Evolutionary conservation across 169 alveolate genomes (phyloP).

Genomic region (Plasmodium relictum): DNA sequence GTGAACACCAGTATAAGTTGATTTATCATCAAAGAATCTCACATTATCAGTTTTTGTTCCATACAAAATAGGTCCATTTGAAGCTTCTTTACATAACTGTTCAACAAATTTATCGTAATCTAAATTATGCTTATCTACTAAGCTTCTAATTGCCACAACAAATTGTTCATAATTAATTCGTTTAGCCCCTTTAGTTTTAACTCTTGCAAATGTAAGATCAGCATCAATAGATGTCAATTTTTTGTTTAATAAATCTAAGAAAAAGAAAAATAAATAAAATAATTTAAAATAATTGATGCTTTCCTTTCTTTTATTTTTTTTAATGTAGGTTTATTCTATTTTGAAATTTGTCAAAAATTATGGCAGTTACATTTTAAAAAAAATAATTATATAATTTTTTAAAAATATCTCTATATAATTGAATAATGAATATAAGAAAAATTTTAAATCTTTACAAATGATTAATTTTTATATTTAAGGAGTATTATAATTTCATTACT

Average conservation of each 20-base stretch:
- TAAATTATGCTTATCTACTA: slow-evolving; percentile 81
- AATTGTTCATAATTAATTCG: slow-evolving; percentile 83
- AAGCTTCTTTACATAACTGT: slow-evolving; percentile 67
- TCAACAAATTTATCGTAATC: slow-evolving; percentile 69
- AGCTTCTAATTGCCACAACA: slow-evolving; percentile 80
- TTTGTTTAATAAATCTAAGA: slow-evolving; percentile 81
- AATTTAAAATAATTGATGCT: background rate
- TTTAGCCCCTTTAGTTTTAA: slow-evolving; percentile 84
- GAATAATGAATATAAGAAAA: background rate
- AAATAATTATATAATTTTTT: background rate
- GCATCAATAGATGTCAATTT: slow-evolving; percentile 88
- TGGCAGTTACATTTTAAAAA: background rate
- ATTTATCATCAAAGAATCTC: slow-evolving; percentile 90
- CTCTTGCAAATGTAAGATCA: slow-evolving; percentile 89
- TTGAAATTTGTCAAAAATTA: background rate
- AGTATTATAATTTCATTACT: slow-evolving; percentile 38
- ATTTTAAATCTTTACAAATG: background rate
- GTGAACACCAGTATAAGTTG: slow-evolving; percentile 92
- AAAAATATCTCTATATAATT: background rate
- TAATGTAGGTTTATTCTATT: background rate
- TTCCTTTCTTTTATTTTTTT: background rate
- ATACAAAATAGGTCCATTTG: slow-evolving; percentile 89
- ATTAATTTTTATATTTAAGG: background rate
- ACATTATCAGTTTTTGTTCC: slow-evolving; percentile 93
- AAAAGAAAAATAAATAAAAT: background rate